Evolutionary conservation across 345 rosid species (phyloP), one percentile per base, ranked within the genome.

Genomic region (Firmiana major): DNA sequence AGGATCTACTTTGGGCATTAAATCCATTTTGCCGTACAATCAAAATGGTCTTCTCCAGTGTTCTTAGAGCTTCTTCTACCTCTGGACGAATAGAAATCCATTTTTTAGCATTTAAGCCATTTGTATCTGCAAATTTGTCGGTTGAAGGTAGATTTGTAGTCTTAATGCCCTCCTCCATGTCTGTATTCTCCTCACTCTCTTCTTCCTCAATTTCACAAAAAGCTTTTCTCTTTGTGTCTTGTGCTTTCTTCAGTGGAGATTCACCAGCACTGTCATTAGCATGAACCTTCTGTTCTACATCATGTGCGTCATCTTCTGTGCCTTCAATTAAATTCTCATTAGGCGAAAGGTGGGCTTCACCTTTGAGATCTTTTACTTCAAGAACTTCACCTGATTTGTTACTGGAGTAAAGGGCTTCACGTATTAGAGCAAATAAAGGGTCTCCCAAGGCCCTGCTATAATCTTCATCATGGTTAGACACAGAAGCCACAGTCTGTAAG

Each of bases 21-120:
- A 73, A 63, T 82, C 87, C 84, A 28, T 82, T 54, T 72, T 89
- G 84, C 5, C 83, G 87, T 71, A 90, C 87, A 70, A 91, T 43
- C 7, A 84, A 79, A 73, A 96, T 90, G 42, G 79, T 97, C 79
- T 83, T 87, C 76, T 96, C 98, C 79, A 96, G 60, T 31, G 89
- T 92, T 75, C 88, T 86, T 73, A 96, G 83, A 74, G 98, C 99
- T 73, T 87, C 86, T 75, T 87, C 84, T 57, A 96, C 97, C 85
- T 83, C 85, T 17, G 91, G 93, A 73, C 97, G 85, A 69, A 90
- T 66, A 75, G 64, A 68, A 75, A 84, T 46, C 26, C 73, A 79
- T 75, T 81, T 88, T 79, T 77, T 82, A 66, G 13, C 79, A 22
- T 85, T 84, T n/a, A 62, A 70, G 69, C 26, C 74, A 72, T 81